phyloP scores from a whole-genome alignment of 208 protist genomes.

The Trypanosoma melophagium region DNA sequence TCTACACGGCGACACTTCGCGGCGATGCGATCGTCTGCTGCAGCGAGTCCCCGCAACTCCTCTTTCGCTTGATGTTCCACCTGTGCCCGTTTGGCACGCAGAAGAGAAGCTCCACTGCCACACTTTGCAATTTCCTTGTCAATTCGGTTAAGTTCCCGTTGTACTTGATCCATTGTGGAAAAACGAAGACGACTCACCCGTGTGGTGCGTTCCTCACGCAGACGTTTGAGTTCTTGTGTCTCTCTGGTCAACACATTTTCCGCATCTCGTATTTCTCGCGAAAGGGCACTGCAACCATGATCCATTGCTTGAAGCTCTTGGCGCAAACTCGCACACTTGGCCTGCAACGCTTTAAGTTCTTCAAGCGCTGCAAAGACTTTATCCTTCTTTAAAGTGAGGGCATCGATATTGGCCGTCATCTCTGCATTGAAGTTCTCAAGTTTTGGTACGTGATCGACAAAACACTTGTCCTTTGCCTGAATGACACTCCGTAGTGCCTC shows the following conservation, averaged over 20 bases:
- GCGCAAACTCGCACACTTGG: neutral
- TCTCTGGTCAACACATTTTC: conserved; percentile 19
- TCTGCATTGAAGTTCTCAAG: conserved; percentile 10
- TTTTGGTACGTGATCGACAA: conserved; percentile 10
- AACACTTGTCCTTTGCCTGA: conserved; percentile 7
- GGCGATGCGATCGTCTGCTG: conserved; percentile 4
- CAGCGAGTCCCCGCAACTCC: neutral
- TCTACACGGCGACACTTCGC: conserved; percentile 5
- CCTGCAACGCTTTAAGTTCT: neutral
- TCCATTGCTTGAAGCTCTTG: conserved; percentile 16
- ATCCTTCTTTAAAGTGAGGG: conserved; percentile 1
- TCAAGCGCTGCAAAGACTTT: conserved; percentile 15
- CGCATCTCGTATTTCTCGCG: conserved; percentile 8
- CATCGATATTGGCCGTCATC: conserved; percentile 21
- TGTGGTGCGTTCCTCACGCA: conserved; percentile 18
- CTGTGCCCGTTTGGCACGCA: neutral
- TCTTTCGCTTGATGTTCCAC: neutral
- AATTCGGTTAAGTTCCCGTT: conserved; percentile 13
- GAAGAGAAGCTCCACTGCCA: neutral
- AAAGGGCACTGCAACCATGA: conserved; percentile 6
- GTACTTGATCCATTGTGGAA: conserved; percentile 19
- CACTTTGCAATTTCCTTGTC: conserved; percentile 1
- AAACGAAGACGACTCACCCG: conserved; percentile 18
- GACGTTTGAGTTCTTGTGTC: conserved; percentile 22
- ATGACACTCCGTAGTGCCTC: conserved; percentile 23